Evolutionary conservation across 345 rosid genomes (phyloP), one percentile per base, ranked within the genome.

Genomic region (Populus deltoides): DNA sequence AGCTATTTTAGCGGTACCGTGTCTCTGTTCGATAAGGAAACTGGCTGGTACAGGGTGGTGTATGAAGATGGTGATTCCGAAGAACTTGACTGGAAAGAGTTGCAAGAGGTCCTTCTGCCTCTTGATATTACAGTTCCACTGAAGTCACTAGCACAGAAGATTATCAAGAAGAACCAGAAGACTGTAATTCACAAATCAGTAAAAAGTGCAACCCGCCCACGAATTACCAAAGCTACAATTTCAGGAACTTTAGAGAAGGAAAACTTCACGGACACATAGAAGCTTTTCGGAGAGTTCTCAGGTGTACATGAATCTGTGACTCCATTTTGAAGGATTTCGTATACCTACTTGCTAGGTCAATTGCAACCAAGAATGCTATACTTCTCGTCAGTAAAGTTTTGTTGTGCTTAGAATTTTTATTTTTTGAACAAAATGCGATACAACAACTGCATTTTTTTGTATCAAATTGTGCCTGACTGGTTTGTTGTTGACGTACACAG

Each of bases 21-120:
- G 72, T 77, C 59, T 22, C 86, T 82, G 85, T 93, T 87, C 72
- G 96, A 95, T 82, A 89, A 85, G 83, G 92, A 87, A 59, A 76
- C 79, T 17, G 90, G 91, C 3, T 93, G 99, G 99, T 91, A 93
- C 67, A 89, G 87, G 82, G 96, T 93, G 79, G 90, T 75, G 43
- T 95, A 95, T 66, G 96, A 90, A 77, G 99, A 95, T 75, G 98
- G 94, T 1, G 97, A 95, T 74, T 87, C 81, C 31, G 98, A 95
- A 86, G 97, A 95, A 79, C 93, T 92, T 45, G 94, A 91, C 43
- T 92, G 94, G 96, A 73, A 55, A 31, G 98, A 93, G 82, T 78
- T 93, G 75, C 89, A 95, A 78, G 86, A 83, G 29, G 84, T 92
- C 43, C 88, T 95, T 75, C 13, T 86, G 55, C 97, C 97, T 72